A percentile compares a stretch with the other conserved stretches of the same genome.
These are phyloP conservation scores for Ceratonia siliqua DNA, from an alignment of 306 rosid genomes.

Conservation along the genomic window DNA sequence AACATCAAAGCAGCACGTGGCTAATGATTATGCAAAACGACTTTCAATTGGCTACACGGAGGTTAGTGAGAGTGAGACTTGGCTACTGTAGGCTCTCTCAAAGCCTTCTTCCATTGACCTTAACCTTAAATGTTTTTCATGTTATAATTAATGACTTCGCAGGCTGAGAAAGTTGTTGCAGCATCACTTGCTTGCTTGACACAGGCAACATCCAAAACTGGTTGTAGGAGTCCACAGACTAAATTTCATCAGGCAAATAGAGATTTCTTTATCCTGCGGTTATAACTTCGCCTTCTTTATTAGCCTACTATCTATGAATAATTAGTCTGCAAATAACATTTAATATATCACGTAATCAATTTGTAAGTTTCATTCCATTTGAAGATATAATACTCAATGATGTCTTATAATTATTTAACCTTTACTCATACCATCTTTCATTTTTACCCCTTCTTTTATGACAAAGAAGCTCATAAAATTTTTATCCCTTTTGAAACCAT, in stretches of 20 bases:
- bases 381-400: not conserved
- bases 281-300: not conserved
- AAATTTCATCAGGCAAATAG: conserved; percentile 68
- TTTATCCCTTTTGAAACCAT: conserved; percentile 1
- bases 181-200: conserved; percentile 61
- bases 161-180: conserved; percentile 76
- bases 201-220: conserved; percentile 39
- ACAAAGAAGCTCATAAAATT: not conserved
- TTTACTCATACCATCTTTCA: not conserved
- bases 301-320: not conserved
- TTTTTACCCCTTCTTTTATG: not conserved
- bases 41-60: conserved; percentile 73
- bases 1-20: conserved; percentile 80
- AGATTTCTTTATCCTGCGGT: conserved; percentile 1
- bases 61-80: conserved; percentile 40
- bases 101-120: not conserved
- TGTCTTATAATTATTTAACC: not conserved
- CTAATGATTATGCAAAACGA: conserved; percentile 82
- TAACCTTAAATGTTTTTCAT: conserved; percentile 25
- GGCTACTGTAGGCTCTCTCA: not conserved
- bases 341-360: not conserved
- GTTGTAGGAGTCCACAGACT: conserved; percentile 36
- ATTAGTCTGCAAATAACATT: not conserved
- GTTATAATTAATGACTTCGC: conserved; percentile 38
- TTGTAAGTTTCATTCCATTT: not conserved